Evolutionary conservation across 2,329 filamentous ascomycete species (phyloP).

Genomic region (Colletotrichum salicis): DNA sequence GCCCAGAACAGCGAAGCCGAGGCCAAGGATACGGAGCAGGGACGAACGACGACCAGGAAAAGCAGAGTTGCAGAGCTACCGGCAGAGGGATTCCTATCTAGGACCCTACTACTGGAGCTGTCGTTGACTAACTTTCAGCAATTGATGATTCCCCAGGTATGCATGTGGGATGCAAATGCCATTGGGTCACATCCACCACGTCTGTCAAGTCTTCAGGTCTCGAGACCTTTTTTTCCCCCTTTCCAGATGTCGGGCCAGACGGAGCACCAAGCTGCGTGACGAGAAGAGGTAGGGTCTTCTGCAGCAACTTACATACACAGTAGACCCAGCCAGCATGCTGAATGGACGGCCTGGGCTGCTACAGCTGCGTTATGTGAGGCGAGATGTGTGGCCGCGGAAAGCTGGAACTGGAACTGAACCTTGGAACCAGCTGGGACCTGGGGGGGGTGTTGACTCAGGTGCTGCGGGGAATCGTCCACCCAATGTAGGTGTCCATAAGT

Average conservation of each 20-base stretch:
- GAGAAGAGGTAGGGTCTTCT: constrained; percentile 24
- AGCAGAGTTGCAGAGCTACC: not conserved
- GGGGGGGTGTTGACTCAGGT: not conserved
- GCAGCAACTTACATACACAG: not conserved
- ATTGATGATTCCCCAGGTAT: not conserved
- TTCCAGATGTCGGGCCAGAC: constrained; percentile 11
- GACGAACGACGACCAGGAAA: not conserved
- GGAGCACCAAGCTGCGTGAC: constrained; percentile 28
- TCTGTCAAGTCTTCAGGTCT: not conserved
- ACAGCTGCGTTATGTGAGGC: constrained; percentile 15
- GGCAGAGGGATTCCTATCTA: not conserved
- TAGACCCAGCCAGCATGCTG: not conserved
- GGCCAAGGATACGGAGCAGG: not conserved
- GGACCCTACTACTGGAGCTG: not conserved
- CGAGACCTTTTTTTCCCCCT: not conserved
- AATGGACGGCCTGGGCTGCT: not conserved
- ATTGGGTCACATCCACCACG: not conserved
- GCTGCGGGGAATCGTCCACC: constrained; percentile 1
- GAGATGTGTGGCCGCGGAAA: constrained; percentile 6
- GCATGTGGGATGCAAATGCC: constrained; percentile 8
- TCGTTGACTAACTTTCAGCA: not conserved
- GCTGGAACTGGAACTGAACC: not conserved
- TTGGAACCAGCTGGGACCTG: not conserved
- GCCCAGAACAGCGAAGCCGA: constrained; percentile 18
- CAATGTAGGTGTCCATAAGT: not conserved